Conservation (phyloP, 306 rosid species). For the Oemleria cerasiformis region DNA sequence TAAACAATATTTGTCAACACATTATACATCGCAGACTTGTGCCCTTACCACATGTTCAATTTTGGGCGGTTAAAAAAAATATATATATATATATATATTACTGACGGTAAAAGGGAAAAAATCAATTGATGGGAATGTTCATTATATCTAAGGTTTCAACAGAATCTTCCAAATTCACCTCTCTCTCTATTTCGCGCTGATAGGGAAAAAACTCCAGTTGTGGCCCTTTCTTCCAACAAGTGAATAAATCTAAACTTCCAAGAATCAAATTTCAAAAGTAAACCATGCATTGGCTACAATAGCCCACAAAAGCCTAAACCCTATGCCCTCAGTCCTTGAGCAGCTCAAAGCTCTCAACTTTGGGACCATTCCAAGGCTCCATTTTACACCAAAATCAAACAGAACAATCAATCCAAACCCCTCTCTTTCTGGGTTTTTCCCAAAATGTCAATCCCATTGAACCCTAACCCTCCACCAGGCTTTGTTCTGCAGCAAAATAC, state of each 20-base stretch:
- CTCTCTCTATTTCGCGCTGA: not conserved
- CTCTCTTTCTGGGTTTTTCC: not conserved
- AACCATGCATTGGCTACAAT: constrained; percentile 6
- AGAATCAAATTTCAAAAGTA: constrained; percentile 1
- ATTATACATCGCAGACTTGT: too few species aligned
- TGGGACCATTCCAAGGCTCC: not conserved
- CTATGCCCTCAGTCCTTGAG: not conserved
- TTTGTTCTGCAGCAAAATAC: constrained; percentile 22
- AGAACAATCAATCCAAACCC: too few species aligned
- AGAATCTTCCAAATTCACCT: not conserved
- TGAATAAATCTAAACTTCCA: constrained; percentile 1
- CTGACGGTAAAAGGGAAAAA: not conserved
- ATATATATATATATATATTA: too few species aligned
- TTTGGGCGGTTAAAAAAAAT: too few species aligned
- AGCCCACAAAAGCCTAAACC: not conserved
- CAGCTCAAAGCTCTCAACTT: not conserved
- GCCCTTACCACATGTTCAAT: too few species aligned
- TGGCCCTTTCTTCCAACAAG: not conserved
- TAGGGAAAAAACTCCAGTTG: constrained; percentile 5
- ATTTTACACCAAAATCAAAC: too few species aligned
- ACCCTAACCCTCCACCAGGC: constrained; percentile 31
- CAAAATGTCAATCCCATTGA: constrained; percentile 42
- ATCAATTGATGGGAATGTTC: constrained; percentile 10
- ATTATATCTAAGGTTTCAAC: not conserved
- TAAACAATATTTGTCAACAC: too few species aligned